Evolutionary conservation across 441 rosid species (phyloP).

Genomic region (Heliophila coronopifolia): DNA sequence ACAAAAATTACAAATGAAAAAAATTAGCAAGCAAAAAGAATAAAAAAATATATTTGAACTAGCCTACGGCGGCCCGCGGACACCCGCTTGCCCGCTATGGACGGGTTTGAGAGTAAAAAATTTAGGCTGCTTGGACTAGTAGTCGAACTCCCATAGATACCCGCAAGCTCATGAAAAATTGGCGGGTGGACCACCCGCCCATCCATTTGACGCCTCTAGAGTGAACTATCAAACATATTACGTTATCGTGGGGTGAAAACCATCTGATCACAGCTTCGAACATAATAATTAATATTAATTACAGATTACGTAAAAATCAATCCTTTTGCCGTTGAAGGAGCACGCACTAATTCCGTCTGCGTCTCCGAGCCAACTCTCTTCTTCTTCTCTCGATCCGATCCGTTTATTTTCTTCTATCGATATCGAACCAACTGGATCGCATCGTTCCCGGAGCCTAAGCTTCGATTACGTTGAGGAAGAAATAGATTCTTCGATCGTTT

Average conservation of each 20-base stretch:
- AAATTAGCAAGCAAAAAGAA: too few relatives aligned
- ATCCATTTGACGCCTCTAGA: too few relatives aligned
- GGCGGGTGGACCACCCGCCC: too few relatives aligned
- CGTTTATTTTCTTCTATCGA: not conserved
- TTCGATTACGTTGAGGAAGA: not conserved
- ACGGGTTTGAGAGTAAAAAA: too few relatives aligned
- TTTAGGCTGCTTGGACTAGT: too few relatives aligned
- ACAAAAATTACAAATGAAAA: too few relatives aligned
- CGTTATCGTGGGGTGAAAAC: not conserved
- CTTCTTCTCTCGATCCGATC: slow-evolving; percentile 16
- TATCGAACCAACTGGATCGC: slow-evolving; percentile 7
- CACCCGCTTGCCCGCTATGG: too few relatives aligned
- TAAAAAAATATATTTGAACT: too few relatives aligned
- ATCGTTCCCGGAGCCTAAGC: not conserved
- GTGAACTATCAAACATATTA: too few relatives aligned
- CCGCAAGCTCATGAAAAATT: too few relatives aligned
- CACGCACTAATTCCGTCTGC: slow-evolving; percentile 31
- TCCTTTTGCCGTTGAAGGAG: slow-evolving; percentile 24
- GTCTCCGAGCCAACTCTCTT: slow-evolving; percentile 30
- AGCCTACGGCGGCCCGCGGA: too few relatives aligned
- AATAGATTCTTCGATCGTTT: slow-evolving; percentile 1
- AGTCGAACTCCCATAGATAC: too few relatives aligned
- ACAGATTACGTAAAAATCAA: slow-evolving; percentile 28
- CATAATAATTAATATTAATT: slow-evolving; percentile 12
- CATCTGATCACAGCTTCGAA: not conserved